These are phyloP conservation scores for Nowakowskiella sp. DNA, from an alignment of 192 early-diverging fungal species.

Conservation along the genomic window DNA sequence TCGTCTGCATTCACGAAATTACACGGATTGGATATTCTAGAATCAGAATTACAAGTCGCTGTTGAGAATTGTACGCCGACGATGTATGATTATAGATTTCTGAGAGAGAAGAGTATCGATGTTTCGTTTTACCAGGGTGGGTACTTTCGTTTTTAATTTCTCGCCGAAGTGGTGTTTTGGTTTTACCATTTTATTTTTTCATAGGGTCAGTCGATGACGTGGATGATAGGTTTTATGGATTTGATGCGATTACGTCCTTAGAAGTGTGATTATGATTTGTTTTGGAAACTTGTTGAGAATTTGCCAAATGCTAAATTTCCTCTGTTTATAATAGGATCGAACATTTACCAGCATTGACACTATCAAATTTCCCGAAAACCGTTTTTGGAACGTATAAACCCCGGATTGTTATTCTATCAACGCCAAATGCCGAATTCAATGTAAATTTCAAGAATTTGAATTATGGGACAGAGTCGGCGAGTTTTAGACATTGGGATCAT, in stretches of 20 bases:
- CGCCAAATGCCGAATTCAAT: slow-evolving; percentile 86
- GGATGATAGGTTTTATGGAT: slow-evolving; percentile 45
- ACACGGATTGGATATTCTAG: slow-evolving; percentile 65
- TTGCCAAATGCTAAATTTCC: neutral
- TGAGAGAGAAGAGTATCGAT: slow-evolving; percentile 51
- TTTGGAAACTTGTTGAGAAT: neutral
- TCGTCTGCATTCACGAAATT: slow-evolving; percentile 52
- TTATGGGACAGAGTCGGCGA: slow-evolving; percentile 56
- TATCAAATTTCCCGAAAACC: slow-evolving; percentile 49
- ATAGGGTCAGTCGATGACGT: slow-evolving; percentile 43
- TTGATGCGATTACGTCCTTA: slow-evolving; percentile 66
- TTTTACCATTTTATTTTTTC: neutral
- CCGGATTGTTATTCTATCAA: slow-evolving; percentile 32
- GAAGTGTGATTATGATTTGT: slow-evolving; percentile 50
- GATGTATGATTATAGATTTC: slow-evolving; percentile 42
- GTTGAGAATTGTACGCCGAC: slow-evolving; percentile 47
- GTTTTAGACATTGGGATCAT: slow-evolving; percentile 78
- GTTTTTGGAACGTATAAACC: slow-evolving; percentile 66
- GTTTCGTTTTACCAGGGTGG: slow-evolving; percentile 61
- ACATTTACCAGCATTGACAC: slow-evolving; percentile 55
- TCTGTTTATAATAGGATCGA: slow-evolving; percentile 50
- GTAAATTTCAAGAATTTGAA: slow-evolving; percentile 68
- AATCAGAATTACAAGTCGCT: slow-evolving; percentile 33
- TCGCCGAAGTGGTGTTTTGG: slow-evolving; percentile 2
- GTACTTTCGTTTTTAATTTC: slow-evolving; percentile 10